phyloP scores from a whole-genome alignment of 352 stramenopile genomes.

The Phytophthora pistaciae region DNA sequence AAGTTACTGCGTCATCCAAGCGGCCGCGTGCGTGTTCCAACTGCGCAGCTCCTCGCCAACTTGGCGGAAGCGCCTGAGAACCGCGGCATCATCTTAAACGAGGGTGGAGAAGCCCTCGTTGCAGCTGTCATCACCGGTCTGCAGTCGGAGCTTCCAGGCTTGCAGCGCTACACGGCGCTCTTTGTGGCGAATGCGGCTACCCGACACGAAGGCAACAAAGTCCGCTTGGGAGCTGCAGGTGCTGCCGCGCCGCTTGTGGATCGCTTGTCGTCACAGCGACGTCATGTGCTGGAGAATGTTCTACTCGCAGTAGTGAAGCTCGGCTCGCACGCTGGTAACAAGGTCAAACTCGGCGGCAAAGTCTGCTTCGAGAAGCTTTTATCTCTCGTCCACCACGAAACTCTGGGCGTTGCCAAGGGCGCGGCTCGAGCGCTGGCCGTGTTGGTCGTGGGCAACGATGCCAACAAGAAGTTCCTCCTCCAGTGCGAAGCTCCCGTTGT shows the following conservation, averaged over 20 bases:
- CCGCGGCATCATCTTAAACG: conserved; percentile 47
- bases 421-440: conserved; percentile 68
- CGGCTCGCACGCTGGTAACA: conserved; percentile 76
- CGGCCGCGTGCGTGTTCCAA: conserved; percentile 37
- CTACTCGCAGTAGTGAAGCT: conserved; percentile 74
- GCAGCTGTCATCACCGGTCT: conserved; percentile 45
- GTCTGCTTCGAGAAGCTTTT: conserved; percentile 82
- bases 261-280: conserved; percentile 72
- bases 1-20: conserved; percentile 39
- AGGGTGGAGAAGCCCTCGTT: conserved; percentile 51
- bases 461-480: conserved; percentile 74
- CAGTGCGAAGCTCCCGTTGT: conserved; percentile 66
- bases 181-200: conserved; percentile 67
- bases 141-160: conserved; percentile 59
- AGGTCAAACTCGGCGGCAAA: conserved; percentile 79
- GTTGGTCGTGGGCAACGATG: conserved; percentile 72
- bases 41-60: conserved; percentile 55
- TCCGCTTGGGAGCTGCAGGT: conserved; percentile 59
- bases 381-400: conserved; percentile 66
- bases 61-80: conserved; percentile 60
- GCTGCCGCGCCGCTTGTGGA: conserved; percentile 57
- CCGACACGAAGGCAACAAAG: conserved; percentile 70
- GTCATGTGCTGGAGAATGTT: conserved; percentile 77
- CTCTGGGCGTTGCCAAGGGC: conserved; percentile 70
- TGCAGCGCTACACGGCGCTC: conserved; percentile 69